Base-by-base conservation (phyloP, 306 rosid species). In the Cucurbita argyrosperma region DNA sequence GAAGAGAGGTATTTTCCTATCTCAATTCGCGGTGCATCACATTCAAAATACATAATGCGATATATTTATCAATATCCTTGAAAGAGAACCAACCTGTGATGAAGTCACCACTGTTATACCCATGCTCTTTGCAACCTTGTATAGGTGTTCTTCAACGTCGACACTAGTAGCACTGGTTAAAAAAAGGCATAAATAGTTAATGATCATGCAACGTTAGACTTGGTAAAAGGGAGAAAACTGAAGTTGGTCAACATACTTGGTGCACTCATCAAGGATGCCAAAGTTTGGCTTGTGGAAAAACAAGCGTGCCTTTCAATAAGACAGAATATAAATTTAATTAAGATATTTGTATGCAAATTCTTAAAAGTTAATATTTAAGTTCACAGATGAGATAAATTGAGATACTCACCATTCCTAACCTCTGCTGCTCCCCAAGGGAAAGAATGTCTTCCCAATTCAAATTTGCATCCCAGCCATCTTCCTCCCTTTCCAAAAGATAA, bases 341-440 rank as follows among this genome's bases (percentile, higher is more conserved):
- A 70, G 37, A 5, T 37, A 71, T 43, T 15, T 50, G 19, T 74
- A 60, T 52, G 52, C 69, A 26, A 60, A 40, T 62, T 38, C 42
- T 56, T 39, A 35, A 77, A 49, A 79, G 78, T 49, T 78, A 78
- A 66, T 59, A 79, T 37, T 68, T 6, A 23, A 21, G 56, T 42
- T 23, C 42, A 68, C 56, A 46, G 42, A 68, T 47, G 38, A 46
- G 12, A 68, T 21, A 68, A 68, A 15, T 68, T 73, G 76, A 56
- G 5, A 16, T 49, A 63, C 93, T 76, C 80, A 94, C 99, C 99
- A 94, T 94, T 84, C 99, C 99, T 72, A 94, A 83, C 76, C 99
- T 89, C 89, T 94, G 99, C 83, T 94, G 99, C 83, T 94, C 99
- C 43, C 99, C 99, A 58, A 94, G 95, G 59, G 99, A 94, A 35